Conservation (phyloP, 2,329 filamentous ascomycete genomes). For the Sporothrix brasiliensis region DNA sequence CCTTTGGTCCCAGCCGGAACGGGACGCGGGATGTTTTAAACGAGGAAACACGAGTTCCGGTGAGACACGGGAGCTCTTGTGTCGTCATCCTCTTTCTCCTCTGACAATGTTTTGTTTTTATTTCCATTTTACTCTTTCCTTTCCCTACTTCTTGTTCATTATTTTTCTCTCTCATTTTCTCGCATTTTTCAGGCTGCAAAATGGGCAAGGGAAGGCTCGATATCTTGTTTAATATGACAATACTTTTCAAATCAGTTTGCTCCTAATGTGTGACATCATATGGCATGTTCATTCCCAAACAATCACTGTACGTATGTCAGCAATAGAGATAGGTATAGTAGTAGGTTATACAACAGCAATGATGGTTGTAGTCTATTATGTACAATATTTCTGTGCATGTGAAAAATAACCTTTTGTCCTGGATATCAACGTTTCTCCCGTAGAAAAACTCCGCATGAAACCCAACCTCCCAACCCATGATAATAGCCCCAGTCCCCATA, state of each 20-base stretch:
- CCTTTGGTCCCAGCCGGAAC: not conserved
- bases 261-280: not conserved
- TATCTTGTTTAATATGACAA: slow-evolving; percentile 35
- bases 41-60: not conserved
- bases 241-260: not conserved
- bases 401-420: not conserved
- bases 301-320: not conserved
- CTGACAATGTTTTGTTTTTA: not conserved
- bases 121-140: slow-evolving; percentile 35
- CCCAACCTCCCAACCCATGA: not conserved
- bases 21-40: not conserved
- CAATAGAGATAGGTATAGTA: not conserved
- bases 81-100: not conserved
- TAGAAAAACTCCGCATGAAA: slow-evolving; percentile 4
- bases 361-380: not conserved
- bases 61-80: not conserved
- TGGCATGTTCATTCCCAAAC: not conserved
- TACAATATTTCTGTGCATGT: not conserved
- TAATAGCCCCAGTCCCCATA: not conserved
- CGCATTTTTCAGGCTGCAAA: slow-evolving; percentile 27
- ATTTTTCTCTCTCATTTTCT: slow-evolving; percentile 26
- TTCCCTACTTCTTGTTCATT: slow-evolving; percentile 33
- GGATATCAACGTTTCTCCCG: not conserved
- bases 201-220: slow-evolving; percentile 34
- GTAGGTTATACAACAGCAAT: not conserved